phyloP scores from a whole-genome alignment of 345 rosid species.

The Nephelium lappaceum region DNA sequence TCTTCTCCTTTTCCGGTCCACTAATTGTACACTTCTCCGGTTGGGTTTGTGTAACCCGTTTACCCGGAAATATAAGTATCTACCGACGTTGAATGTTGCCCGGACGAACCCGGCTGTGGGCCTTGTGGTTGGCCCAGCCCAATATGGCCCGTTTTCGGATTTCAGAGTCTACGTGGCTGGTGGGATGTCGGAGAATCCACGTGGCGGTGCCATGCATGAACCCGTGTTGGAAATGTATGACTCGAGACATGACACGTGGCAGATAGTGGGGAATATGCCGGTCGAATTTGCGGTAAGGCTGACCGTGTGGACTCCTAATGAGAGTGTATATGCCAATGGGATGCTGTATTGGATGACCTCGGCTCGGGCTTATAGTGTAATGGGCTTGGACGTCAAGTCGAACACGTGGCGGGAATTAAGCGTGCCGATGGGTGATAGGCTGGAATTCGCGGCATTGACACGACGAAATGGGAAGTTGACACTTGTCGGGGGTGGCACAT shows the following conservation, averaged over 20 bases:
- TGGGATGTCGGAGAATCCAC: constrained; percentile 46
- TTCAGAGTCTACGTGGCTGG: constrained; percentile 58
- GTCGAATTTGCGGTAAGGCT: constrained; percentile 52
- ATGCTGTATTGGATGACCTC: constrained; percentile 63
- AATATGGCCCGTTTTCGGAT: background rate
- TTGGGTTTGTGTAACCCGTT: constrained; percentile 53
- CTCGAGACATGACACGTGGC: constrained; percentile 38
- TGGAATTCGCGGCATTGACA: constrained; percentile 46
- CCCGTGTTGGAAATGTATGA: constrained; percentile 51
- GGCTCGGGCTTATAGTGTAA: constrained; percentile 52
- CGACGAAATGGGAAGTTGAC: constrained; percentile 32
- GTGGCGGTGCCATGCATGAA: constrained; percentile 43
- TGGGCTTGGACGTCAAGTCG: constrained; percentile 43
- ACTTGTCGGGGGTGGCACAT: constrained; percentile 43
- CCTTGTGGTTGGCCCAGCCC: constrained; percentile 29
- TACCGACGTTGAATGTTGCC: constrained; percentile 34
- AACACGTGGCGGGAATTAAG: constrained; percentile 51
- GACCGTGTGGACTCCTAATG: constrained; percentile 61
- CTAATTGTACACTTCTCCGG: constrained; percentile 30
- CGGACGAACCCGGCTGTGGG: constrained; percentile 58
- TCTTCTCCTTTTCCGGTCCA: constrained; percentile 44
- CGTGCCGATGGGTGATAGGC: constrained; percentile 46
- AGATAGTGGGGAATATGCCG: constrained; percentile 36
- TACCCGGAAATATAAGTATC: constrained; percentile 37
- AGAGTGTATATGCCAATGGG: constrained; percentile 46